A percentile compares a stretch with the other conserved stretches of the same genome.
These are phyloP conservation scores for Herpomyces periplanetae DNA, from an alignment of 2,329 filamentous ascomycete genomes.

Conservation along the genomic window DNA sequence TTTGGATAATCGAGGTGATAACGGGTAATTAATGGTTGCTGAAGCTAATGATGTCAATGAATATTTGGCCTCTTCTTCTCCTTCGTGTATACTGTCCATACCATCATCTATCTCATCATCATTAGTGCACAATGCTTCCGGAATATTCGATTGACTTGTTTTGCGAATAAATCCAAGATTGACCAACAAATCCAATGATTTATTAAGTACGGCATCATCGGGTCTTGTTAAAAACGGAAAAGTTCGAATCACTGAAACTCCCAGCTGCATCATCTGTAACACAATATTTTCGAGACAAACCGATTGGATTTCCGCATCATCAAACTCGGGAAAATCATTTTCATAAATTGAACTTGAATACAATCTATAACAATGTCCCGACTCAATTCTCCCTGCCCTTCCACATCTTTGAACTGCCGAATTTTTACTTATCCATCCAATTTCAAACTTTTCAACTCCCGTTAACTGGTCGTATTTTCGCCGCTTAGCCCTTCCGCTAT, in stretches of 20 bases:
- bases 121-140: slow-evolving; percentile 27
- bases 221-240: slow-evolving; percentile 89
- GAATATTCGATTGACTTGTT: slow-evolving; percentile 26
- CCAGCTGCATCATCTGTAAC: slow-evolving; percentile 75
- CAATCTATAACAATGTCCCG: slow-evolving; percentile 51
- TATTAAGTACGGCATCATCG: slow-evolving; percentile 28
- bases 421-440: slow-evolving; percentile 90
- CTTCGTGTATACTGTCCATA: too few species aligned
- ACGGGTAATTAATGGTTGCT: too few species aligned
- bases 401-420: slow-evolving; percentile 67
- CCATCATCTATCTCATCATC: slow-evolving; percentile 29
- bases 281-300: slow-evolving; percentile 71
- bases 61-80: too few species aligned
- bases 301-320: slow-evolving; percentile 50
- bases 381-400: slow-evolving; percentile 74
- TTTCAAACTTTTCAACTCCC: slow-evolving; percentile 74
- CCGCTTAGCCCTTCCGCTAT: slow-evolving; percentile 69
- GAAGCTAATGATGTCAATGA: too few species aligned
- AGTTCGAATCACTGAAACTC: slow-evolving; percentile 50
- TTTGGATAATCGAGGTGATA: slow-evolving; percentile 59
- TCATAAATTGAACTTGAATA: slow-evolving; percentile 87
- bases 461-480: slow-evolving; percentile 53
- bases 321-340: slow-evolving; percentile 47
- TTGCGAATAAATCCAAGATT: slow-evolving; percentile 1
- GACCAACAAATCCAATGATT: slow-evolving; percentile 22